Evolutionary conservation across 1,284 basidiomycete species (phyloP).

Genomic region (Rhodotorula sp.): DNA sequence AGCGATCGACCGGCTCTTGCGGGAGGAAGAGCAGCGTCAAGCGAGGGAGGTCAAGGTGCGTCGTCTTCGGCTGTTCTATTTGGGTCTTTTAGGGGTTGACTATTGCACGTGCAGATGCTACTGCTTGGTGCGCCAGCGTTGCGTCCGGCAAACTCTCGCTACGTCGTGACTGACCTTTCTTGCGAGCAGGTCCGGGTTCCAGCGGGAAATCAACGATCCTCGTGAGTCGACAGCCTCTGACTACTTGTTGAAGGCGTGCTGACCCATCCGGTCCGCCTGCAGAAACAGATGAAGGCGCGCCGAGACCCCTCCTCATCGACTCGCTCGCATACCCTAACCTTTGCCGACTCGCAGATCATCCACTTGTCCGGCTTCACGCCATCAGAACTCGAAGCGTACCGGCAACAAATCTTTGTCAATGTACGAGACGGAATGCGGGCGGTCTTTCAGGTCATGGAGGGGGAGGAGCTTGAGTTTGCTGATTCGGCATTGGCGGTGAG

Average conservation of each 20-base stretch:
- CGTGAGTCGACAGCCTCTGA: not conserved
- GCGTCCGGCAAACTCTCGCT: too few species aligned
- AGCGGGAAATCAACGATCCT: slow-evolving; percentile 38
- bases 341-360: slow-evolving; percentile 31
- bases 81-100: not conserved
- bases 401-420: slow-evolving; percentile 89
- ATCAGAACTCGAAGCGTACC: slow-evolving; percentile 48
- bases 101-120: slow-evolving; percentile 10
- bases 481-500: slow-evolving; percentile 8
- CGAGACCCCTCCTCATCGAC: too few species aligned
- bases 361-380: slow-evolving; percentile 40
- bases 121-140: slow-evolving; percentile 31
- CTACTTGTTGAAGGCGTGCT: not conserved
- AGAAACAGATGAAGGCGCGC: slow-evolving; percentile 40
- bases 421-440: slow-evolving; percentile 78
- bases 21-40: slow-evolving; percentile 41
- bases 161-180: not conserved
- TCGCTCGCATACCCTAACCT: too few species aligned
- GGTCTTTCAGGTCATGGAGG: slow-evolving; percentile 79
- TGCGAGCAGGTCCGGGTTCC: slow-evolving; percentile 29
- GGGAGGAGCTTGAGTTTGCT: slow-evolving; percentile 60
- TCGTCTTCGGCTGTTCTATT: slow-evolving; percentile 1
- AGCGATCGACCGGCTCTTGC: slow-evolving; percentile 41
- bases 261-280: not conserved
- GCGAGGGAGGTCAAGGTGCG: slow-evolving; percentile 45